Evolutionary conservation across 2,329 filamentous ascomycete genomes (phyloP), one percentile per base, ranked within the genome.

Genomic region (Sporothrix curviconia): DNA sequence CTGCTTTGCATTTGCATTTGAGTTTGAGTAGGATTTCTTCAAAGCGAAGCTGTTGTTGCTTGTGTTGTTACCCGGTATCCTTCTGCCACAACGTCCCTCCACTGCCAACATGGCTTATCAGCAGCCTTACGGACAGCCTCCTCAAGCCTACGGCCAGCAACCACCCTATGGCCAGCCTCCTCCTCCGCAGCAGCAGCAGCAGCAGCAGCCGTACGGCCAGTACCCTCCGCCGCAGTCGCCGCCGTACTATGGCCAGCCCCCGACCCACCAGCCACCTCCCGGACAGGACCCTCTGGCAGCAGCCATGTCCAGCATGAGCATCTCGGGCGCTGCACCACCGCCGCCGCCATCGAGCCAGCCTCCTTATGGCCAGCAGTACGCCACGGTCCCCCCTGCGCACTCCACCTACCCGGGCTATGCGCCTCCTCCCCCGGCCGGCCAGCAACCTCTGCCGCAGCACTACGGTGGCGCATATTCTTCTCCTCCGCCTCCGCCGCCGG

Each of bases 221-320:
- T 55, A 57, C 44, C 42, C 49, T 3, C 54, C 42, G 14, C 51
- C 34, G 8, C 53, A 40, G 17, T 37, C 34, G 44, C 51, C 36
- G 17, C 39, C 47, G 17, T 52, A 57, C 40, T 52, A 57, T 49
- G 54, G 54, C 11, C 54, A 56, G 32, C 34, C 51, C 6, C 32
- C 52, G 9, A 19, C 32, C 8, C 49, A 44, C 8, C 53, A 49
- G 37, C 53, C 42, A 19, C 43, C 46, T 9, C 28, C 56, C 2
- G 43, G 56, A 24, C 58, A 55, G 11, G 59, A 60, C 12, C 55
- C 39, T 14, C 32, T 60, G 37, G 46, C 59, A 3, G 22, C 59
- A 4, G 56, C 59, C 25, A 60, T 60, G 59, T 60, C 59, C n/a
- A 56, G 40, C 52, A 60, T 60, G 59, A 60, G 19, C 32, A 55